These are phyloP conservation scores for Ceratobasidium papillatum DNA, from an alignment of 1,284 basidiomycete genomes.

Conservation along the genomic window DNA sequence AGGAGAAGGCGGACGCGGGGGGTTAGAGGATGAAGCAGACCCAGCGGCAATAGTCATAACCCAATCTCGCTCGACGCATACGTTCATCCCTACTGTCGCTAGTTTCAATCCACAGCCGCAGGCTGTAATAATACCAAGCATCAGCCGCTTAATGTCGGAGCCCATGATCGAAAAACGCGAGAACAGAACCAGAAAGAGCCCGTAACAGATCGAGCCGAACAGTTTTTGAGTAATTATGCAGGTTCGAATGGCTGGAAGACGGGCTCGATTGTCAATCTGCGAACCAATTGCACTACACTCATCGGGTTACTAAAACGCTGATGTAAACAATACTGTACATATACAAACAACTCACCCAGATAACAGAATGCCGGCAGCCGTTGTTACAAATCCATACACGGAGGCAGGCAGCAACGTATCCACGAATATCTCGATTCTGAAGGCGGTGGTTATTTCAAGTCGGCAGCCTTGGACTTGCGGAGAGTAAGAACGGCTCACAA, in stretches of 20 bases:
- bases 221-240: constrained; percentile 60
- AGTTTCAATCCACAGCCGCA: constrained; percentile 57
- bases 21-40: constrained; percentile 45
- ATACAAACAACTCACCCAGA: constrained; percentile 26
- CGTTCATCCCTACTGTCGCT: constrained; percentile 58
- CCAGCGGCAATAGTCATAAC: constrained; percentile 57
- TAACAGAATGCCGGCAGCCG: constrained; percentile 52
- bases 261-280: constrained; percentile 57
- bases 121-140: constrained; percentile 56
- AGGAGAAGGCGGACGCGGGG: background rate
- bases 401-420: constrained; percentile 62
- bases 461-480: background rate
- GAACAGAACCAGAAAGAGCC: constrained; percentile 53
- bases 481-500: constrained; percentile 46
- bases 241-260: constrained; percentile 56
- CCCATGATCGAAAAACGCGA: constrained; percentile 42
- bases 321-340: background rate
- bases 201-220: constrained; percentile 55
- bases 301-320: constrained; percentile 49
- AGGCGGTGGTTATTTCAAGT: background rate
- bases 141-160: constrained; percentile 47
- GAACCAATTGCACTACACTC: constrained; percentile 52
- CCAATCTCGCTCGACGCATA: constrained; percentile 65
- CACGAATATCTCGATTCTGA: constrained; percentile 57
- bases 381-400: constrained; percentile 59